Evolutionary conservation across 495 filamentous ascomycete species (phyloP).

Genomic region (Cladorrhinum samala): DNA sequence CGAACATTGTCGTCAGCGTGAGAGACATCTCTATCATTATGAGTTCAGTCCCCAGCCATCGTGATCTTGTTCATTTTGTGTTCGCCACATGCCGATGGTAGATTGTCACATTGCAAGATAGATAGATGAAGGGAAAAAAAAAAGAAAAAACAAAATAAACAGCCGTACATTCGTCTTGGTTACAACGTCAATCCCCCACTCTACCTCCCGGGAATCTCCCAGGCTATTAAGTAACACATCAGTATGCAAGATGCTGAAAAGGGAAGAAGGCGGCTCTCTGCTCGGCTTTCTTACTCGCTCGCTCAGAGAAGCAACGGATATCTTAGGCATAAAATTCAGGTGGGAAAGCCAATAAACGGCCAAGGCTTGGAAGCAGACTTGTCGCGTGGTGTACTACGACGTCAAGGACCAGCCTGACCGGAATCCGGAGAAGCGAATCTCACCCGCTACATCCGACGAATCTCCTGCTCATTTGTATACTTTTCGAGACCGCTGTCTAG

Average conservation of each 20-base stretch:
- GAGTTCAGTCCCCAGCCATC: background rate
- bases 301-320: conserved; percentile 22
- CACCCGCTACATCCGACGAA: conserved; percentile 65
- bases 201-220: background rate
- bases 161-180: background rate
- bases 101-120: background rate
- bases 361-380: background rate
- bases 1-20: background rate
- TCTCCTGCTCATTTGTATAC: conserved; percentile 79
- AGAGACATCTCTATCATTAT: background rate
- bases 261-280: conserved; percentile 21
- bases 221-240: conserved; percentile 9
- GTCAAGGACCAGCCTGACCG: background rate
- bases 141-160: background rate
- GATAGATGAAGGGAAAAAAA: too few relatives aligned
- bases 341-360: conserved; percentile 6
- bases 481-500: conserved; percentile 74
- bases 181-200: background rate
- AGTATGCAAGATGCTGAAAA: conserved; percentile 23
- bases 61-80: background rate
- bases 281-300: conserved; percentile 16
- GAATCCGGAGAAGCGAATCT: background rate
- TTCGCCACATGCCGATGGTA: background rate
- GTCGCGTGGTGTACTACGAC: too few relatives aligned
- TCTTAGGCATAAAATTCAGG: conserved; percentile 19